Percentiles rank a stretch among this genome's conserved stretches.
Evolutionary conservation across 202 grass and related monocot genomes (phyloP).

Genomic region (Schoenoplectus tabernaemontani): DNA sequence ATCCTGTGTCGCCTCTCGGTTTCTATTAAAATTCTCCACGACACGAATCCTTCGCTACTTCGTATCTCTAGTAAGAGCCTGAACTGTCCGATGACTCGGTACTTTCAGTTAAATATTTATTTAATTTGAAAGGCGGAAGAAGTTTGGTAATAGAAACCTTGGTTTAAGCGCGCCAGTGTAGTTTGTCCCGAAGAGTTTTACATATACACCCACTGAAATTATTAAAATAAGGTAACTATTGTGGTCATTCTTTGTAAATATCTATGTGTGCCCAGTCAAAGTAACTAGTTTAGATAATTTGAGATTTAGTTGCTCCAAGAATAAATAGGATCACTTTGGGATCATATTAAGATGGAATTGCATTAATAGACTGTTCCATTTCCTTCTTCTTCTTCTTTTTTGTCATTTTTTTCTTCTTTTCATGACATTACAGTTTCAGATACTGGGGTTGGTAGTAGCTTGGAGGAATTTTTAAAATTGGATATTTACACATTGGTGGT

Average conservation of each 20-base stretch:
- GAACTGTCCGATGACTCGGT: background rate
- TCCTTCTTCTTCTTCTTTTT: background rate
- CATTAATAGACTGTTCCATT: background rate
- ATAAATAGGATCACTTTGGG: background rate
- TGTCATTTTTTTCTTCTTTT: background rate
- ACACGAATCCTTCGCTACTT: background rate
- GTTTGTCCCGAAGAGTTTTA: background rate
- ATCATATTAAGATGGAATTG: background rate
- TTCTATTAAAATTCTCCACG: background rate
- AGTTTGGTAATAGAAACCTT: background rate
- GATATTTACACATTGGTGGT: background rate
- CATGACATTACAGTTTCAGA: constrained; percentile 8
- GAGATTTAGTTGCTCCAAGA: background rate
- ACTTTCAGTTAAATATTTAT: background rate
- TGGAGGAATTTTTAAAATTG: constrained; percentile 22
- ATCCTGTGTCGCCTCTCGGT: constrained; percentile 7
- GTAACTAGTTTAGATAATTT: background rate
- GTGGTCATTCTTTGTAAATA: background rate
- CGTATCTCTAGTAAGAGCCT: constrained; percentile 1
- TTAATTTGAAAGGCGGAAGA: background rate
- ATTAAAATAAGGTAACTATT: background rate
- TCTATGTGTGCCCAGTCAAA: background rate
- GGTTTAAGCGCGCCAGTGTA: background rate
- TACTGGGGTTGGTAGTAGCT: constrained; percentile 15
- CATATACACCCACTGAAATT: background rate